These are phyloP conservation scores for Tribonema minus DNA, from an alignment of 108 stramenopile genomes.

Conservation along the genomic window DNA sequence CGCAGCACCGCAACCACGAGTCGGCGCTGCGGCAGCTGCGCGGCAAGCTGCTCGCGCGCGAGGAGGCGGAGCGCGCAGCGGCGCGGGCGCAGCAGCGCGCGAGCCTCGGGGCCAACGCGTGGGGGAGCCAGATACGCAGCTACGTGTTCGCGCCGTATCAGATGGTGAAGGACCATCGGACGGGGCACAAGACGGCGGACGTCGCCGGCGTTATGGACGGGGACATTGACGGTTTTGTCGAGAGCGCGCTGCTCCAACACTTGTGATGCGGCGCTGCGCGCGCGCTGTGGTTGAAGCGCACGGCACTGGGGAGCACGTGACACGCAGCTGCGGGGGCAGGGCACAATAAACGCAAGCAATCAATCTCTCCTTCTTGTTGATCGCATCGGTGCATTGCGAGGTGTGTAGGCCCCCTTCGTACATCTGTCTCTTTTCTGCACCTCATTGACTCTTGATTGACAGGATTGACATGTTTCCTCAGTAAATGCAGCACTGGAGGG, in stretches of 20 bases:
- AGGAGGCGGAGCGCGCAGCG: slow-evolving; percentile 6
- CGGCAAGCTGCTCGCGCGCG: slow-evolving; percentile 17
- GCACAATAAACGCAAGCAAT: too few relatives aligned
- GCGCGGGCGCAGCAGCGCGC: slow-evolving; percentile 2
- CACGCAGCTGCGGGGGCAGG: too few relatives aligned
- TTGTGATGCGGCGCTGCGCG: neutral
- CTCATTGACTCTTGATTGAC: too few relatives aligned
- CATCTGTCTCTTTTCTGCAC: too few relatives aligned
- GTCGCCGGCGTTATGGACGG: slow-evolving; percentile 19
- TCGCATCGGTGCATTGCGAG: too few relatives aligned
- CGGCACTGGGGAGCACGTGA: too few relatives aligned
- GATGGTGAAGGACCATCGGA: slow-evolving; percentile 89
- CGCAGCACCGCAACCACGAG: slow-evolving; percentile 89
- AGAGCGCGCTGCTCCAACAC: too few relatives aligned
- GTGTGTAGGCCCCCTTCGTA: too few relatives aligned
- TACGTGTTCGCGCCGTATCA: slow-evolving; percentile 94
- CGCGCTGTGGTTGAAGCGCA: too few relatives aligned
- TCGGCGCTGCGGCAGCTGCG: slow-evolving; percentile 71
- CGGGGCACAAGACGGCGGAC: slow-evolving; percentile 76
- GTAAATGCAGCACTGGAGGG: too few relatives aligned
- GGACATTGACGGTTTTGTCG: slow-evolving; percentile 18
- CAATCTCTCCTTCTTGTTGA: too few relatives aligned
- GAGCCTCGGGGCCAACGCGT: slow-evolving; percentile 53
- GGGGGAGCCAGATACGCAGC: slow-evolving; percentile 87
- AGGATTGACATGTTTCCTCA: too few relatives aligned